Evolutionary conservation across 805 yeast genomes (phyloP), one percentile per base, ranked within the genome.

Genomic region (Yarrowia osloensis): DNA sequence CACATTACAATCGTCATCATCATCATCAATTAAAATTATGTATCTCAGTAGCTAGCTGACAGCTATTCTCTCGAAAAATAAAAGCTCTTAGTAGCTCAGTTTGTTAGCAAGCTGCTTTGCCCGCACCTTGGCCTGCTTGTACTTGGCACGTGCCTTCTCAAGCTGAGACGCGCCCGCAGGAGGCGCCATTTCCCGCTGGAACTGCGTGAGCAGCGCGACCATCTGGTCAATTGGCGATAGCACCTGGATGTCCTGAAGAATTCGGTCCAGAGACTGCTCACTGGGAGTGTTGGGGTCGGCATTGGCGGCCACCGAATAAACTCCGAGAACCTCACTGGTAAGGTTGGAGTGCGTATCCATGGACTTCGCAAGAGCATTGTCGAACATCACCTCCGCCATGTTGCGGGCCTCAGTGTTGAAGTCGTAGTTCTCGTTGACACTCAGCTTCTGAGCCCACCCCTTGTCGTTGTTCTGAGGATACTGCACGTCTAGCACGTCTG

Each of bases 181-280:
- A n/a, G 61, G 61, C n/a, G 61, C 44, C 61, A 57, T 40, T 37
- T 57, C 63, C 2, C 49, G n/a, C 42, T 57, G 63, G 28, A 57
- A 57, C 19, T 57, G 63, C 2, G 63, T 39, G 2, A 57, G 26
- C 28, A 57, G 24, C 4, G 63, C 49, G 40, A 57, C 63, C 63
- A 57, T 57, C 49, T 57, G 63, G 21, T 57, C 63, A 26, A 57
- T 39, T 4, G 63, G 63, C 26, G 63, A 40, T 35, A 57, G 19
- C 24, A 40, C 49, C 35, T 57, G 63, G 49, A 57, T 40, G 26
- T 57, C 49, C 19, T 57, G 63, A 5, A 57, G 63, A 40, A 57
- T 17, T 11, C 37, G 40, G 37, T 57, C 63, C 37, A 57, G n/a
- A 8, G 47, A 39, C 26, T 28, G 63, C 63, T 57, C 63, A 26